Conservation (phyloP, 2,329 filamentous ascomycete genomes). For the Hypoxylon sp. region DNA sequence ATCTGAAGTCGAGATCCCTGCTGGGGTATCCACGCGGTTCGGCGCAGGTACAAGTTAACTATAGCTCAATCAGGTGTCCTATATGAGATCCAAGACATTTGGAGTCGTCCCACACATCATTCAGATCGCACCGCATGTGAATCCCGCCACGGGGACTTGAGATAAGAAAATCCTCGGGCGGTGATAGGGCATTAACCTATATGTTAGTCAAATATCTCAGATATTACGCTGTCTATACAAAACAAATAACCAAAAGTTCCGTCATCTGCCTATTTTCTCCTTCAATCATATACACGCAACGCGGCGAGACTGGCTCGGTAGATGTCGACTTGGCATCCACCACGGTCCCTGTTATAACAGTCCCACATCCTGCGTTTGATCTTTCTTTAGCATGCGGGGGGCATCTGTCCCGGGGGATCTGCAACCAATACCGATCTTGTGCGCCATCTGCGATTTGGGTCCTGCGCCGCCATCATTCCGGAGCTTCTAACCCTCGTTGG, state of each 20-base stretch:
- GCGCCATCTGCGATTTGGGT: constrained; percentile 35
- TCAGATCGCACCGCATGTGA: constrained; percentile 48
- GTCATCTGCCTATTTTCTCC: constrained; percentile 43
- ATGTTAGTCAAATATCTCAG: constrained; percentile 23
- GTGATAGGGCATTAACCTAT: constrained; percentile 13
- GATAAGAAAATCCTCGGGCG: constrained; percentile 12
- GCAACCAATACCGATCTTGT: constrained; percentile 42
- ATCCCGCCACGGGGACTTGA: constrained; percentile 47
- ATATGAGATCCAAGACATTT: constrained; percentile 45
- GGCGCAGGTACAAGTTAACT: constrained; percentile 50
- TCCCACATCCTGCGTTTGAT: constrained; percentile 20
- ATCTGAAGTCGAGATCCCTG: constrained; percentile 38
- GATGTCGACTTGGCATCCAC: constrained; percentile 24
- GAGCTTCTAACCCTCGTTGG: constrained; percentile 41
- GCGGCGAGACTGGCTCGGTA: constrained; percentile 20
- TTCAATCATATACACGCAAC: constrained; percentile 14
- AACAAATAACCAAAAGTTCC: constrained; percentile 17
- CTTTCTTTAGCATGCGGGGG: constrained; percentile 35
- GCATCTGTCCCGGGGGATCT: constrained; percentile 43
- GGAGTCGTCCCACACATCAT: constrained; percentile 40
- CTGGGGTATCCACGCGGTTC: constrained; percentile 41
- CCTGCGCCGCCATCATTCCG: constrained; percentile 36
- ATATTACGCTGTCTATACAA: constrained; percentile 30
- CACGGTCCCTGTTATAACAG: constrained; percentile 17
- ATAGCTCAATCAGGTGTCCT: constrained; percentile 48